Percentiles rank a stretch among this genome's conserved stretches.
These are phyloP conservation scores for Kwoniella mangroviensis DNA, from an alignment of 768 basidiomycete genomes.

Conservation along the genomic window DNA sequence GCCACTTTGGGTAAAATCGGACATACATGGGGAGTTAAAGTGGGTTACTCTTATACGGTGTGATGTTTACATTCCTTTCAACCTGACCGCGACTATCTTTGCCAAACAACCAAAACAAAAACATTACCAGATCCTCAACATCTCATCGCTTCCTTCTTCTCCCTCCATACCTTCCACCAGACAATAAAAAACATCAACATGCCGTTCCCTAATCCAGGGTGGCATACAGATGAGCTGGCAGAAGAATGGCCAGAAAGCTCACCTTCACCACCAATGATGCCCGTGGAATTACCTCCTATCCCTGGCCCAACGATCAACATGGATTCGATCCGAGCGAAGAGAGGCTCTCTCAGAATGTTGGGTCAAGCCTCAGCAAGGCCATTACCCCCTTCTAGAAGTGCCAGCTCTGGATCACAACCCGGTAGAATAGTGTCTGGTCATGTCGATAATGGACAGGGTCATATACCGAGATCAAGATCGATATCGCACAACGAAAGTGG, in stretches of 20 bases:
- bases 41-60: constrained; percentile 1
- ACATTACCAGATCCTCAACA: constrained; percentile 9
- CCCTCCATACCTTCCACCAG: neutral
- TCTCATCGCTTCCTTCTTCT: neutral
- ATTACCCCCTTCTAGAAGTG: constrained; percentile 33
- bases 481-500: constrained; percentile 16
- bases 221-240: constrained; percentile 74
- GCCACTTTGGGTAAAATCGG: neutral
- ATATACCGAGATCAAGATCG: constrained; percentile 27
- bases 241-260: constrained; percentile 82
- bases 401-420: constrained; percentile 14
- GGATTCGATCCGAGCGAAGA: constrained; percentile 42
- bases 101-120: constrained; percentile 15
- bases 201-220: constrained; percentile 43
- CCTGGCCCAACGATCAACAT: constrained; percentile 55
- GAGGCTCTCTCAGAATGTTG: constrained; percentile 45
- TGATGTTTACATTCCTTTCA: constrained; percentile 15
- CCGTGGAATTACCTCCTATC: constrained; percentile 60
- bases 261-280: constrained; percentile 47
- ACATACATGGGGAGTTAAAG: neutral
- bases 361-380: constrained; percentile 46
- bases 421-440: constrained; percentile 47
- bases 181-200: constrained; percentile 6
- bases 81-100: constrained; percentile 24
- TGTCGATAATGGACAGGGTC: constrained; percentile 32